Percentiles rank a stretch among this genome's conserved stretches.
phyloP scores from a whole-genome alignment of 495 filamentous ascomycete genomes.

The Trichoderma gamsii region DNA sequence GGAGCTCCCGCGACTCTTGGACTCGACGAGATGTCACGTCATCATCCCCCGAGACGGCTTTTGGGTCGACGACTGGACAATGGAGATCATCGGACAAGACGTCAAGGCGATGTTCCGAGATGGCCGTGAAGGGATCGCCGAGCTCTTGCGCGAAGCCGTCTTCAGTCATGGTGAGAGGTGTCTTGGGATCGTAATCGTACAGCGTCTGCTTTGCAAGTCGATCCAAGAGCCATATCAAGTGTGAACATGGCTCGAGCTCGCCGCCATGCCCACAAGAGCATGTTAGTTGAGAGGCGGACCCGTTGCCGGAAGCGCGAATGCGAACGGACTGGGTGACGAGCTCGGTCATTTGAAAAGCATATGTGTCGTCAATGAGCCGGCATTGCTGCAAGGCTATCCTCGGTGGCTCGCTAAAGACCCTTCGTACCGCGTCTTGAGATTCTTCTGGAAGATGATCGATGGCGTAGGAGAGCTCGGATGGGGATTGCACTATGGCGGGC shows the following conservation, averaged over 20 bases:
- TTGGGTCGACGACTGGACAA: constrained; percentile 34
- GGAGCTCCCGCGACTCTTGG: constrained; percentile 38
- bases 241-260: constrained; percentile 34
- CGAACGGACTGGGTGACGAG: constrained; percentile 40
- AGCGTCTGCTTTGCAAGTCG: constrained; percentile 36
- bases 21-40: constrained; percentile 24
- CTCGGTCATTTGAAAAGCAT: constrained; percentile 44
- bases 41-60: constrained; percentile 19
- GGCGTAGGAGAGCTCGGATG: constrained; percentile 17
- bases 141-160: constrained; percentile 37
- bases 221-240: constrained; percentile 45
- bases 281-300: constrained; percentile 29
- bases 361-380: constrained; percentile 33
- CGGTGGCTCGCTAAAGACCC: constrained; percentile 28
- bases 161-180: constrained; percentile 30
- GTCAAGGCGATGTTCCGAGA: constrained; percentile 39
- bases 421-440: constrained; percentile 23
- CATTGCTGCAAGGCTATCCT: constrained; percentile 39
- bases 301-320: constrained; percentile 32
- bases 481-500: constrained; percentile 10
- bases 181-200: constrained; percentile 30
- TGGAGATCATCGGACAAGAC: constrained; percentile 39
- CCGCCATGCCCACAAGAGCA: constrained; percentile 37
- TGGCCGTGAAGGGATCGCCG: constrained; percentile 36
- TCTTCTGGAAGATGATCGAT: constrained; percentile 24